Evolutionary conservation across 176 grass and related monocot genomes (phyloP).

Genomic region (Triticum aestivum): IWGSC_CS_RefSeq_v2.1 NC_057794.1:535991613-535992112

Average conservation of each 20-base stretch:
- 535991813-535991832: slow-evolving; percentile 88
- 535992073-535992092: too few species aligned
- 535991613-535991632: neutral
- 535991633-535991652: slow-evolving; percentile 93
- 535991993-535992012: neutral
- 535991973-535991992: neutral
- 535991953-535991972: neutral
- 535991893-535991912: neutral
- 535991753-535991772: neutral
- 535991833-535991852: slow-evolving; percentile 95
- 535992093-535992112: too few species aligned
- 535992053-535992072: too few species aligned
- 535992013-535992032: neutral
- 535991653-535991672: slow-evolving; percentile 96
- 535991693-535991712: slow-evolving; percentile 81
- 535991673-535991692: slow-evolving; percentile 90
- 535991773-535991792: slow-evolving; percentile 54
- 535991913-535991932: neutral
- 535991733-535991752: neutral
- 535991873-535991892: neutral
- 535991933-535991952: neutral
- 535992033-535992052: too few species aligned
- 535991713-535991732: neutral
- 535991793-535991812: slow-evolving; percentile 73
- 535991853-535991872: slow-evolving; percentile 74